Percentiles rank a stretch among this genome's conserved stretches.
phyloP scores from a whole-genome alignment of 371 early-diverging fungal species.

The Haplosporangium sp. region DNA sequence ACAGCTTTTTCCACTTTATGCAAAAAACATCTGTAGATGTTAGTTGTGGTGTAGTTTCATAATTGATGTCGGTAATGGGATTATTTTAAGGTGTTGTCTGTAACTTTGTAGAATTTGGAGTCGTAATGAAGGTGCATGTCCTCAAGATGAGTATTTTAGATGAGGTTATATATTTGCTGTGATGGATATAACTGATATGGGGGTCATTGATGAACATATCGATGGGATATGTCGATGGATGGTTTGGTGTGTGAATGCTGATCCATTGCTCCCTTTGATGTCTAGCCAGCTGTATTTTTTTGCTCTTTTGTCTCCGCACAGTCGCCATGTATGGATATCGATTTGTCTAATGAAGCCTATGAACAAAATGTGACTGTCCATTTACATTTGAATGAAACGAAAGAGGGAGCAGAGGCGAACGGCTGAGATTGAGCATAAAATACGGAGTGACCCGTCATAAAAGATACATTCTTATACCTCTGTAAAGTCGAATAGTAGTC shows the following conservation, averaged over 20 bases:
- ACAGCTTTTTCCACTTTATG: not conserved
- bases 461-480: not conserved
- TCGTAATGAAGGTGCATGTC: not conserved
- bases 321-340: not conserved
- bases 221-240: slow-evolving; percentile 20
- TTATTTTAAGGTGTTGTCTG: too few relatives aligned
- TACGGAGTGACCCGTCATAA: not conserved
- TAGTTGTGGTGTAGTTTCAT: too few relatives aligned
- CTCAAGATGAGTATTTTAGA: not conserved
- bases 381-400: slow-evolving; percentile 32
- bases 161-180: not conserved
- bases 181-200: not conserved
- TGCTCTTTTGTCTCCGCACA: slow-evolving; percentile 2
- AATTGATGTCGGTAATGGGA: too few relatives aligned
- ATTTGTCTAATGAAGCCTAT: not conserved
- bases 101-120: not conserved
- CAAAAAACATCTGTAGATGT: too few relatives aligned
- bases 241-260: not conserved
- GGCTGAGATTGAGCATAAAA: not conserved
- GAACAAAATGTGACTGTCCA: slow-evolving; percentile 9
- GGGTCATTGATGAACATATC: not conserved
- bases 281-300: not conserved
- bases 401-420: slow-evolving; percentile 15
- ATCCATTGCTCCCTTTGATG: slow-evolving; percentile 4
- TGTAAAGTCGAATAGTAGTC: not conserved